Percentiles rank a stretch among this genome's conserved stretches.
phyloP scores from a whole-genome alignment of 345 rosid species.

The Heritiera fomes region DNA sequence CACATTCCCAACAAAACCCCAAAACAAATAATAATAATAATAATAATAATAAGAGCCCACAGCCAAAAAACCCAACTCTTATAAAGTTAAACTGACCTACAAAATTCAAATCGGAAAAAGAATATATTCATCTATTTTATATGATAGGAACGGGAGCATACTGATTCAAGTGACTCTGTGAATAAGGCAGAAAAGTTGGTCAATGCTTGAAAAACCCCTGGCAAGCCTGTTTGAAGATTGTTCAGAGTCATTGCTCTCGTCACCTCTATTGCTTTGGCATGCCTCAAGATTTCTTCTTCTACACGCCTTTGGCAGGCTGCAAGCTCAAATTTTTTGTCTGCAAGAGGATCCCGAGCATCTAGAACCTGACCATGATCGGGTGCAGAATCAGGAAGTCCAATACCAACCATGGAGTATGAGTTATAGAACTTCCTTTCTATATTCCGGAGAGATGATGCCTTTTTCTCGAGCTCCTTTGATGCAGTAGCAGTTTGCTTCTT shows the following conservation, averaged over 20 bases:
- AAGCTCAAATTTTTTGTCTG: conserved; percentile 83
- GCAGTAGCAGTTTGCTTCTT: conserved; percentile 73
- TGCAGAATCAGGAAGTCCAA: conserved; percentile 74
- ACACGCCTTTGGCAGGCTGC: conserved; percentile 85
- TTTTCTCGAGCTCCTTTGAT: conserved; percentile 90
- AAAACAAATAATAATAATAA: neutral
- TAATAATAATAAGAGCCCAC: conserved; percentile 30
- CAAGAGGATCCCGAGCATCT: conserved; percentile 90
- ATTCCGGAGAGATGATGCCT: conserved; percentile 81
- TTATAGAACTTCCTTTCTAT: conserved; percentile 92
- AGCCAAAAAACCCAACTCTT: conserved; percentile 45
- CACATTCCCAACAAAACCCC: conserved; percentile 35
- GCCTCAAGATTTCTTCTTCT: conserved; percentile 88
- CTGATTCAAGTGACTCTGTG: conserved; percentile 61
- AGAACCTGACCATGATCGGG: conserved; percentile 60
- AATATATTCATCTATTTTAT: conserved; percentile 53
- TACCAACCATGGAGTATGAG: conserved; percentile 87
- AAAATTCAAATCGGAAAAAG: conserved; percentile 27
- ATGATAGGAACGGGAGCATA: conserved; percentile 74
- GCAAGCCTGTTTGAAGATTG: conserved; percentile 85
- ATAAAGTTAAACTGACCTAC: conserved; percentile 22
- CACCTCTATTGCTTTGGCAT: conserved; percentile 86
- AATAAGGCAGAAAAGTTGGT: conserved; percentile 84
- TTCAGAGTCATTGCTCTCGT: conserved; percentile 91
- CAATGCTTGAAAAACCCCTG: conserved; percentile 90